Conservation (phyloP, 208 protist species). For the Leishmania guyanensis region DNA sequence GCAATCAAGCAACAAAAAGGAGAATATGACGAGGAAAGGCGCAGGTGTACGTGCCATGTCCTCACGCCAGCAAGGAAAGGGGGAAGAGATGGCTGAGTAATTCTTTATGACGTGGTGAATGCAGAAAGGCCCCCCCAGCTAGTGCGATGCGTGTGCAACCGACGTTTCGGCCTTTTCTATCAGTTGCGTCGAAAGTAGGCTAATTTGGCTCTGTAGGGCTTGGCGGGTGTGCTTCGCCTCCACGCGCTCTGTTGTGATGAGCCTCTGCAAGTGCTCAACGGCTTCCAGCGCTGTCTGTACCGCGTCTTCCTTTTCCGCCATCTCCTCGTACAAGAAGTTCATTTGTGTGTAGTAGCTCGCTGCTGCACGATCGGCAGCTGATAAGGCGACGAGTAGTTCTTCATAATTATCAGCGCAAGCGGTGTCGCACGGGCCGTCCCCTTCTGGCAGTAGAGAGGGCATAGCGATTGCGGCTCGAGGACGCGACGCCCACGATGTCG, state of each 20-base stretch:
- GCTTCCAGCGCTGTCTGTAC: slow-evolving; percentile 39
- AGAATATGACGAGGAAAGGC: neutral
- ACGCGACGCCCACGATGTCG: neutral
- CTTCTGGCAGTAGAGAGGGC: too few relatives aligned
- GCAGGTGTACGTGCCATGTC: neutral
- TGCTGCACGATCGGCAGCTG: slow-evolving; percentile 69
- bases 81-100: neutral
- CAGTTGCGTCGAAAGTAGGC: slow-evolving; percentile 72
- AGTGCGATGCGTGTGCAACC: neutral
- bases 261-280: slow-evolving; percentile 33
- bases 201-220: slow-evolving; percentile 72
- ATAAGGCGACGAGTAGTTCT: slow-evolving; percentile 59
- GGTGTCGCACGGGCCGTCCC: neutral
- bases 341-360: slow-evolving; percentile 76
- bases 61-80: neutral
- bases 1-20: neutral
- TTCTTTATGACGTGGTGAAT: neutral
- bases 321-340: slow-evolving; percentile 56
- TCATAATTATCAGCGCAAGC: slow-evolving; percentile 12
- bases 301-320: slow-evolving; percentile 59
- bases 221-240: slow-evolving; percentile 52
- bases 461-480: neutral
- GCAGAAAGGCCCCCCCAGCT: neutral
- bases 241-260: slow-evolving; percentile 43
- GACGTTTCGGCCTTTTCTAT: slow-evolving; percentile 27